Conservation (phyloP, 768 basidiomycete genomes). For the Tephrocybe sp. region DNA sequence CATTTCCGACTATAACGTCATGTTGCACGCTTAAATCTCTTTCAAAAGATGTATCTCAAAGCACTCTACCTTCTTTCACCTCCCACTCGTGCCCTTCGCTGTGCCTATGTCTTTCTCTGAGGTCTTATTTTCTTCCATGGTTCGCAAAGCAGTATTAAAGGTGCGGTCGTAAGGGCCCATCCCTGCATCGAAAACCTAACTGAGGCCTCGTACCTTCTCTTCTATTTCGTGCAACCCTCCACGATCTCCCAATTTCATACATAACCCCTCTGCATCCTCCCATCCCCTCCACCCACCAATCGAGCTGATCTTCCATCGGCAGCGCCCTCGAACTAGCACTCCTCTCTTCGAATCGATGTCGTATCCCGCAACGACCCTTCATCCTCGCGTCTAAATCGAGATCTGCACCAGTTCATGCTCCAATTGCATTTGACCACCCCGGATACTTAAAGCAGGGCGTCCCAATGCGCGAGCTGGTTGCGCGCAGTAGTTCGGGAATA, state of each 20-base stretch:
- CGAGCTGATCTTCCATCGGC: slow-evolving; percentile 15
- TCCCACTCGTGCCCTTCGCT: too few relatives aligned
- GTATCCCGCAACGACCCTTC: slow-evolving; percentile 32
- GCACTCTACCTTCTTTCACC: too few relatives aligned
- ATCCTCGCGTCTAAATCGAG: slow-evolving; percentile 21
- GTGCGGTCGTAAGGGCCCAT: too few relatives aligned
- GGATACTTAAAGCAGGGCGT: slow-evolving; percentile 42
- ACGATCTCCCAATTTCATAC: slow-evolving; percentile 30
- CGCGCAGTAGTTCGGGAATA: slow-evolving; percentile 31
- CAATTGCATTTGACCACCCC: slow-evolving; percentile 38
- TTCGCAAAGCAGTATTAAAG: too few relatives aligned
- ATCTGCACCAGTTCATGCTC: slow-evolving; percentile 18
- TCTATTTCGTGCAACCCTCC: background rate
- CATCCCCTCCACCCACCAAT: slow-evolving; percentile 24
- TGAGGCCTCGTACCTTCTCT: too few relatives aligned
- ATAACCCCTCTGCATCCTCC: slow-evolving; percentile 42
- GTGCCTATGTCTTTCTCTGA: too few relatives aligned
- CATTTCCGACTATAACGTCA: too few relatives aligned
- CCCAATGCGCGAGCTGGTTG: slow-evolving; percentile 42
- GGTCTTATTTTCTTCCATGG: too few relatives aligned
- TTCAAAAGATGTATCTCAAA: too few relatives aligned
- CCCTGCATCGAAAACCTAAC: too few relatives aligned
- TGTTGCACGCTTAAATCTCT: too few relatives aligned
- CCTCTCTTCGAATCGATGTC: slow-evolving; percentile 27
- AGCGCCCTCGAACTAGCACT: slow-evolving; percentile 24